phyloP scores from a whole-genome alignment of 2,329 filamentous ascomycete genomes.

The Diaporthe sp. region DNA sequence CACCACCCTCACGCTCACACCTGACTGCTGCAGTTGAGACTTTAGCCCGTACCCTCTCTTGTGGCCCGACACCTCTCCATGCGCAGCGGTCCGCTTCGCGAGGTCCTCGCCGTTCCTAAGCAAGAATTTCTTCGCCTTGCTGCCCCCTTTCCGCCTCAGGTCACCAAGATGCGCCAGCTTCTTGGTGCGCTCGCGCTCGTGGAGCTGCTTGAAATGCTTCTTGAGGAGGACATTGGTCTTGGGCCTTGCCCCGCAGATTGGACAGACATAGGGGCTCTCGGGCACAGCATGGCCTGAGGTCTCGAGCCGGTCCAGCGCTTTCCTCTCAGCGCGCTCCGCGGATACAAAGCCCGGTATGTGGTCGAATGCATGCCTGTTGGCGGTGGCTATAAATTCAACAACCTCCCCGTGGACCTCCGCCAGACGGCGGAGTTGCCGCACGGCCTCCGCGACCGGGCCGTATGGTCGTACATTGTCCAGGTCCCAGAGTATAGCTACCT shows the following conservation, averaged over 20 bases:
- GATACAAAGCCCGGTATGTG: not conserved
- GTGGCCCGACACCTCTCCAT: not conserved
- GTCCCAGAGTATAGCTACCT: not conserved
- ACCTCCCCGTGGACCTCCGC: not conserved
- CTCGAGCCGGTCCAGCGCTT: not conserved
- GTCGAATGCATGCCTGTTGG: not conserved
- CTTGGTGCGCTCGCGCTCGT: not conserved
- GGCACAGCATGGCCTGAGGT: not conserved
- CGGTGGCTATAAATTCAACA: not conserved
- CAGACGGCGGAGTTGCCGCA: not conserved
- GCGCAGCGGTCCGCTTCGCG: not conserved
- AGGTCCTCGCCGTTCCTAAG: not conserved
- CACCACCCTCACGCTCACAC: not conserved
- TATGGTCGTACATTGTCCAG: not conserved
- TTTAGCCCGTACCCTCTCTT: not conserved
- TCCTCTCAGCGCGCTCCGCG: not conserved
- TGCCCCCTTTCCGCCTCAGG: not conserved
- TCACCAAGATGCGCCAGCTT: not conserved
- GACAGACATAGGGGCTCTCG: not conserved
- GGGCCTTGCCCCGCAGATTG: not conserved
- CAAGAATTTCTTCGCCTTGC: not conserved
- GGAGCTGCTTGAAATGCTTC: constrained; percentile 1
- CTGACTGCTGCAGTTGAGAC: not conserved
- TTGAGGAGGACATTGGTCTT: not conserved
- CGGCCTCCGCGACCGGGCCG: not conserved